Conservation (phyloP, 352 stramenopile genomes). For the Globisporangium viniferum region DNA sequence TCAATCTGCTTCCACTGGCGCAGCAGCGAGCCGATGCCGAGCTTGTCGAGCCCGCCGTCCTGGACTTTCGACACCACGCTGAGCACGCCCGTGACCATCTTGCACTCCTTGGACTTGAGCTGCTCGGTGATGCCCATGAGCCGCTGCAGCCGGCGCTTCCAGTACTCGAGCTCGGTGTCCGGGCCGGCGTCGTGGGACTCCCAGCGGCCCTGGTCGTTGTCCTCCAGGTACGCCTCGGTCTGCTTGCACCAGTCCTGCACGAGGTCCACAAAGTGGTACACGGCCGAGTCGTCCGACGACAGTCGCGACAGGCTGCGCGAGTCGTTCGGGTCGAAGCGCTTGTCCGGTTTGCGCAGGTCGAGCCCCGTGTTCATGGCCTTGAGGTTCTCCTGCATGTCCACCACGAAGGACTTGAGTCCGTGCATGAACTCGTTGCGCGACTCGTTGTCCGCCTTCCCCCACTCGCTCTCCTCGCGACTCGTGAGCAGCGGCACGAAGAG, state of each 20-base stretch:
- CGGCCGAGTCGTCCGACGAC: slow-evolving; percentile 62
- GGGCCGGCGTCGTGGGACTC: slow-evolving; percentile 82
- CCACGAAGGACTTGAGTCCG: slow-evolving; percentile 73
- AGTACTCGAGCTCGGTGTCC: slow-evolving; percentile 85
- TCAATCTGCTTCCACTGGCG: slow-evolving; percentile 88
- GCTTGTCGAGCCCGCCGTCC: slow-evolving; percentile 58
- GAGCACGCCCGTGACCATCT: slow-evolving; percentile 81
- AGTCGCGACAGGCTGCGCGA: slow-evolving; percentile 64
- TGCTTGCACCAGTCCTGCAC: slow-evolving; percentile 89
- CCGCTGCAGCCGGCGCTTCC: slow-evolving; percentile 76
- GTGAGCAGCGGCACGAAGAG: slow-evolving; percentile 64
- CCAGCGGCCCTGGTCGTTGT: slow-evolving; percentile 76
- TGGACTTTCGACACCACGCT: slow-evolving; percentile 81
- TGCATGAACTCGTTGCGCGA: slow-evolving; percentile 83
- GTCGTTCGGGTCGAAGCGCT: slow-evolving; percentile 69
- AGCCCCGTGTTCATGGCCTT: slow-evolving; percentile 88
- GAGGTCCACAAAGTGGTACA: slow-evolving; percentile 85
- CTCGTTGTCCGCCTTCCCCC: slow-evolving; percentile 63
- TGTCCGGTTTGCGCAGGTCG: slow-evolving; percentile 86
- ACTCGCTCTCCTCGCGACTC: slow-evolving; percentile 42
- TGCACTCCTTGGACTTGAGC: slow-evolving; percentile 87
- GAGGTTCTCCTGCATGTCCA: slow-evolving; percentile 86
- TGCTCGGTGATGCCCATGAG: slow-evolving; percentile 88
- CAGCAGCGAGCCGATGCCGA: slow-evolving; percentile 58
- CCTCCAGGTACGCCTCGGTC: slow-evolving; percentile 83